Conservation (phyloP, 768 basidiomycete genomes). For the Serendipita vermifera region DNA sequence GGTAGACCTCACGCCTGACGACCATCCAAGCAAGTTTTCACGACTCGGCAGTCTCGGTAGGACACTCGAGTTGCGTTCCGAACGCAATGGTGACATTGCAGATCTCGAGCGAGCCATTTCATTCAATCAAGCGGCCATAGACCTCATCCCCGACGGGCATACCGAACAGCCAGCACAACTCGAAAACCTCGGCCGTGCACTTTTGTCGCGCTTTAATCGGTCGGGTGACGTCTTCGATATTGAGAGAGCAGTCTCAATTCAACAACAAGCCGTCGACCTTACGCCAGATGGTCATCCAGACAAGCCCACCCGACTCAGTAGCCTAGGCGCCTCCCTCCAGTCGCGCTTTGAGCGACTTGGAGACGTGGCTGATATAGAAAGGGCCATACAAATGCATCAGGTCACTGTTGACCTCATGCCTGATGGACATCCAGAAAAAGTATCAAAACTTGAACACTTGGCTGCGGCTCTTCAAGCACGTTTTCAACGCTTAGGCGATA, state of each 20-base stretch:
- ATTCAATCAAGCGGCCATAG: slow-evolving; percentile 1
- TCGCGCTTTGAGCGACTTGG: slow-evolving; percentile 9
- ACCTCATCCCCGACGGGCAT: slow-evolving; percentile 12
- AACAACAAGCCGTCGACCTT: slow-evolving; percentile 10
- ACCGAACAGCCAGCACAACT: slow-evolving; percentile 6
- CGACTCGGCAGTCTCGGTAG: slow-evolving; percentile 12
- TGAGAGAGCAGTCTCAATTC: slow-evolving; percentile 10
- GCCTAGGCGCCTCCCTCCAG: slow-evolving; percentile 12
- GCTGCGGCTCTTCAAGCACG: slow-evolving; percentile 1
- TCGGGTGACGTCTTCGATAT: slow-evolving; percentile 9
- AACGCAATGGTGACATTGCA: neutral
- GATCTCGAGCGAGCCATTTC: slow-evolving; percentile 14
- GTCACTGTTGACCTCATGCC: slow-evolving; percentile 10
- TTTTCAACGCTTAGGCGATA: slow-evolving; percentile 12
- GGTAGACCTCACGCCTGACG: slow-evolving; percentile 13
- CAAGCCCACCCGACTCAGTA: slow-evolving; percentile 9
- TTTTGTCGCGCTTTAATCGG: slow-evolving; percentile 4
- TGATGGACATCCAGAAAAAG: slow-evolving; percentile 12
- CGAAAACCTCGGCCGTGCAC: slow-evolving; percentile 13
- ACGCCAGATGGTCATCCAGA: slow-evolving; percentile 12
- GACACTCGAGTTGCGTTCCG: slow-evolving; percentile 9
- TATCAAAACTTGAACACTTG: slow-evolving; percentile 8
- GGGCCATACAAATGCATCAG: slow-evolving; percentile 9
- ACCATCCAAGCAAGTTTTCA: slow-evolving; percentile 7
- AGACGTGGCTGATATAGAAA: slow-evolving; percentile 12